Evolutionary conservation across 75 land plant genomes (phyloP).

Genomic region (Larix kaempferi): DNA sequence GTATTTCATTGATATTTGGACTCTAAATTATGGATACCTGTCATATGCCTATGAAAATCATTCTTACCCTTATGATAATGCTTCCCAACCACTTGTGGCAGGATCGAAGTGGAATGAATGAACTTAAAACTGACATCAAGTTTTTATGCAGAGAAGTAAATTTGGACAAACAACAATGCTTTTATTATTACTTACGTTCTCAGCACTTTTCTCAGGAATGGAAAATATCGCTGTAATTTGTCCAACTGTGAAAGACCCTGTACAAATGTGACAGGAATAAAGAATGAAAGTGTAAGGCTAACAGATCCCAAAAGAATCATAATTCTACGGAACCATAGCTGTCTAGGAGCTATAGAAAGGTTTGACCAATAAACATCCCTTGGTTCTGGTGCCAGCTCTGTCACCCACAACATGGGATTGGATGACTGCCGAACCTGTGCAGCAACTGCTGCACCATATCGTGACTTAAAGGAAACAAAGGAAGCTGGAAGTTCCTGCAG

Average conservation of each 20-base stretch:
- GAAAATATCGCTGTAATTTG: conserved; percentile 47
- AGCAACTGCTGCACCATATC: conserved; percentile 80
- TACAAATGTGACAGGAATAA: conserved; percentile 70
- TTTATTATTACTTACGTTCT: conserved; percentile 54
- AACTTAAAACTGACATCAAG: too few relatives aligned
- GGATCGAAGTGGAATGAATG: too few relatives aligned
- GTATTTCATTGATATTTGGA: too few relatives aligned
- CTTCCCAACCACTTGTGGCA: too few relatives aligned
- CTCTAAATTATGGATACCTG: too few relatives aligned
- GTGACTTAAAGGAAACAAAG: conserved; percentile 88
- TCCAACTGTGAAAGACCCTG: conserved; percentile 73
- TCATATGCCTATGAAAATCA: too few relatives aligned
- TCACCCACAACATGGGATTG: conserved; percentile 91
- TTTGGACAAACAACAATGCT: neutral
- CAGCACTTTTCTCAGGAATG: conserved; percentile 55
- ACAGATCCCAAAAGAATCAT: conserved; percentile 40
- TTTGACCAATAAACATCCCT: conserved; percentile 93
- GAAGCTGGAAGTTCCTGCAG: conserved; percentile 79
- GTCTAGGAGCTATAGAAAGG: conserved; percentile 61
- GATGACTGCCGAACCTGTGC: conserved; percentile 74
- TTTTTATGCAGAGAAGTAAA: too few relatives aligned
- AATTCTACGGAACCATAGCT: conserved; percentile 67
- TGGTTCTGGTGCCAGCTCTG: conserved; percentile 93
- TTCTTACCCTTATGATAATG: too few relatives aligned
- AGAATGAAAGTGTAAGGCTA: conserved; percentile 54